A percentile compares a stretch with the other conserved stretches of the same genome.
phyloP scores from a whole-genome alignment of 2,329 filamentous ascomycete genomes.

The Lachnellula hyalina region DNA sequence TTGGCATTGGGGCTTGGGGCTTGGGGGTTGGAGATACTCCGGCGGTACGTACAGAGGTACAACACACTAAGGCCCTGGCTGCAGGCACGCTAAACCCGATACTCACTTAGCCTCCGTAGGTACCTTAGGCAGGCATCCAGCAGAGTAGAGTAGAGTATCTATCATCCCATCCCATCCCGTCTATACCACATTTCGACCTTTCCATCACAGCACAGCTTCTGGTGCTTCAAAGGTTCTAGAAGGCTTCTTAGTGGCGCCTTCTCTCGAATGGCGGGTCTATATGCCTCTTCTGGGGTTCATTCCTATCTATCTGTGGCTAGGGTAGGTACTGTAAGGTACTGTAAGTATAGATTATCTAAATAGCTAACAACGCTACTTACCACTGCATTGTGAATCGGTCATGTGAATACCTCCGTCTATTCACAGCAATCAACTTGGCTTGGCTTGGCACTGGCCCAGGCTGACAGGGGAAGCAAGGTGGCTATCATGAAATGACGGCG shows the following conservation, averaged over 20 bases:
- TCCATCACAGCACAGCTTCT: not conserved
- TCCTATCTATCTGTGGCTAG: not conserved
- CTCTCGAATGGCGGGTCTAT: not conserved
- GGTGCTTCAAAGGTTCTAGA: not conserved
- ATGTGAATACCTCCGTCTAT: not conserved
- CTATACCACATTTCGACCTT: not conserved
- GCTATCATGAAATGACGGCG: not conserved
- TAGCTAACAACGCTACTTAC: not conserved
- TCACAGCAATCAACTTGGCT: not conserved
- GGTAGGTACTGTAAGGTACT: no score
- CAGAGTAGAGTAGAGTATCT: no score
- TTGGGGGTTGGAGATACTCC: no score
- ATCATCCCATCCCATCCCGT: no score
- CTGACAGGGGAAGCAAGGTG: not conserved
- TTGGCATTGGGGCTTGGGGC: no score
- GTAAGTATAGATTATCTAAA: no score
- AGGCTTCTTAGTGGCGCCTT: not conserved
- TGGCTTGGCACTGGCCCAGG: not conserved
- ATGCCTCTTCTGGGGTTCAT: not conserved
- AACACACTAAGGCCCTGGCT: no score
- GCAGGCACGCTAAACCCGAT: no score
- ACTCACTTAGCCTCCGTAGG: no score
- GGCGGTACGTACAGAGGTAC: no score
- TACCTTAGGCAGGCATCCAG: no score
- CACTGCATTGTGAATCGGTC: not conserved